A percentile compares a stretch with the other conserved stretches of the same genome.
These are phyloP conservation scores for Stygiomarasmius scandens DNA, from an alignment of 1,284 basidiomycete species.

Conservation along the genomic window DNA sequence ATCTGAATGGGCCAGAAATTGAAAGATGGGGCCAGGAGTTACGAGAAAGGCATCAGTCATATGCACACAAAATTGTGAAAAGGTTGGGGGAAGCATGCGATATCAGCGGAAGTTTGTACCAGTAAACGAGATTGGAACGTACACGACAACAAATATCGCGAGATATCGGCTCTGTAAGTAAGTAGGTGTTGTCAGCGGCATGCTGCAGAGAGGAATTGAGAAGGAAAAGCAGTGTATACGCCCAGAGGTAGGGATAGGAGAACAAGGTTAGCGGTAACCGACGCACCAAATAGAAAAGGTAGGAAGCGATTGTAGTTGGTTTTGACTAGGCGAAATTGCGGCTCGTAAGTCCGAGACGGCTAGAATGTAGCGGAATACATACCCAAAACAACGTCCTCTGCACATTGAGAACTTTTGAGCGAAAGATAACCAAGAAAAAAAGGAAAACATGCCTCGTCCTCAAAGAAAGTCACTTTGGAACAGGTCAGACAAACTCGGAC, in stretches of 20 bases:
- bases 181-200: background rate
- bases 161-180: background rate
- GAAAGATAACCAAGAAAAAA: background rate
- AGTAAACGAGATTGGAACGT: background rate
- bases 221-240: background rate
- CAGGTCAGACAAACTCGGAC: background rate
- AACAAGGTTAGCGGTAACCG: background rate
- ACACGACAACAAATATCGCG: background rate
- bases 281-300: background rate
- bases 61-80: no score
- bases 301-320: background rate
- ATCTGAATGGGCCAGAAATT: background rate
- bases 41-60: no score
- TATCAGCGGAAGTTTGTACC: no score
- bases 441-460: background rate
- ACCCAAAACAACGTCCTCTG: conserved; percentile 2
- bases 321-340: background rate
- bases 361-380: background rate
- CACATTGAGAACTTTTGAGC: background rate
- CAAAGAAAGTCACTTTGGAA: background rate
- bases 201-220: background rate
- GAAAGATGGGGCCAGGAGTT: no score
- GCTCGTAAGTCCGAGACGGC: background rate
- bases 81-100: no score
- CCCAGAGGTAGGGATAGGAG: background rate